A percentile compares a stretch with the other conserved stretches of the same genome.
Evolutionary conservation across 2,329 filamentous ascomycete species (phyloP).

Genomic region (Aspergillus awamori): DNA sequence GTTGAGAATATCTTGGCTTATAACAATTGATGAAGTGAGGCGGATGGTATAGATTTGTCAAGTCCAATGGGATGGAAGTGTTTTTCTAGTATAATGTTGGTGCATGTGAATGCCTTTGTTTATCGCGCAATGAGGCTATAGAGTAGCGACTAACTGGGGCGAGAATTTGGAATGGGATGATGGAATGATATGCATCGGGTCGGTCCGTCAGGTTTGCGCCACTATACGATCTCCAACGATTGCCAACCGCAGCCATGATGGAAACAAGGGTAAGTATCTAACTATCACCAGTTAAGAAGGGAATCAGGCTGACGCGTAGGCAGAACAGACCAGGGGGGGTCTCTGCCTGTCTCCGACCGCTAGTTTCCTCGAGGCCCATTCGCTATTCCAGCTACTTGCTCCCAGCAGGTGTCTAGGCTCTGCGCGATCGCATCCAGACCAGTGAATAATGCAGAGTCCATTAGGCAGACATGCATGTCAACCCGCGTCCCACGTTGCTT

Average conservation of each 20-base stretch:
- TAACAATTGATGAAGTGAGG: not conserved
- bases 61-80: not conserved
- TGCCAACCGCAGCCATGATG: too few species aligned
- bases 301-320: too few species aligned
- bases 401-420: too few species aligned
- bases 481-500: not conserved
- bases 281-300: too few species aligned
- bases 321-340: not conserved
- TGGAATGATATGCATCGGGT: not conserved
- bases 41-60: not conserved
- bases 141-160: not conserved
- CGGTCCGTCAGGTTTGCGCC: not conserved
- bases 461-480: slow-evolving; percentile 3
- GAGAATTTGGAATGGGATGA: too few species aligned
- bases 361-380: not conserved
- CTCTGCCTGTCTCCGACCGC: not conserved
- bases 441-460: not conserved
- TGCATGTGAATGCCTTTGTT: not conserved
- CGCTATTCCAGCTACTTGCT: too few species aligned
- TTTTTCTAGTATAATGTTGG: not conserved
- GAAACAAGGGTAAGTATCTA: too few species aligned
- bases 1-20: too few species aligned
- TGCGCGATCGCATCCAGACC: not conserved
- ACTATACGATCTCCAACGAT: not conserved
- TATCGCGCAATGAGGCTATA: not conserved